These are phyloP conservation scores for Lithohypha guttulata DNA, from an alignment of 2,329 filamentous ascomycete species.

Conservation along the genomic window DNA sequence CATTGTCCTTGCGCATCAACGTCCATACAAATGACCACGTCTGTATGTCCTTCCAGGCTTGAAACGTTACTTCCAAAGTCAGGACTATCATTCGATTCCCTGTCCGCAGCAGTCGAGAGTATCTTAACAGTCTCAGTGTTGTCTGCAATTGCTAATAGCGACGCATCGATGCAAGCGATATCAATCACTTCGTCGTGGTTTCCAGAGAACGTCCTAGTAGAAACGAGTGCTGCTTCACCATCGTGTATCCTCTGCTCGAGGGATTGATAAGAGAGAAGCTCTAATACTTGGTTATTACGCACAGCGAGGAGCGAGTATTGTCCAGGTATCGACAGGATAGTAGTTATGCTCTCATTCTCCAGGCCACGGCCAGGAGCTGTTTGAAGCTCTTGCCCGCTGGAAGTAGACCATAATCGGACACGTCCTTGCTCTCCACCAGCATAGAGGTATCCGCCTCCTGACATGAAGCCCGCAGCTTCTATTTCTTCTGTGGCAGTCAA, in stretches of 20 bases:
- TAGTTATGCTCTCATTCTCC: conserved; percentile 59
- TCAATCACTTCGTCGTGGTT: conserved; percentile 98
- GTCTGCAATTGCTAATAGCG: conserved; percentile 77
- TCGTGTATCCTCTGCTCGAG: conserved; percentile 19
- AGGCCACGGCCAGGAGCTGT: conserved; percentile 53
- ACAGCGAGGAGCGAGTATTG: conserved; percentile 55
- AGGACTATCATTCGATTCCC: conserved; percentile 26
- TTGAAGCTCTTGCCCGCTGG: conserved; percentile 68
- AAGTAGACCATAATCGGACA: conserved; percentile 72
- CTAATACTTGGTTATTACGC: conserved; percentile 79
- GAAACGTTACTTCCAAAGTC: conserved; percentile 78
- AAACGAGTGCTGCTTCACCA: conserved; percentile 35
- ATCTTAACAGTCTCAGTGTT: conserved; percentile 90
- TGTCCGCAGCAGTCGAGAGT: conserved; percentile 52
- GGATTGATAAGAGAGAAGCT: conserved; percentile 53
- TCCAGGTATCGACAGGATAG: conserved; percentile 50
- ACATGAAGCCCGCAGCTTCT: conserved; percentile 71
- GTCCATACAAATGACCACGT: conserved; percentile 91
- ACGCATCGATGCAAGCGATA: conserved; percentile 71
- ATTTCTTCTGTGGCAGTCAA: conserved; percentile 77
- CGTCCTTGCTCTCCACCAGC: conserved; percentile 76
- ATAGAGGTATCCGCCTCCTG: conserved; percentile 60
- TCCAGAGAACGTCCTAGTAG: conserved; percentile 74
- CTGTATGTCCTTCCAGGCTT: conserved; percentile 77
- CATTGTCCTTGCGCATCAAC: conserved; percentile 95